These are phyloP conservation scores for Solanum virginianum DNA, from an alignment of 257 asterid genomes.

Conservation along the genomic window DNA sequence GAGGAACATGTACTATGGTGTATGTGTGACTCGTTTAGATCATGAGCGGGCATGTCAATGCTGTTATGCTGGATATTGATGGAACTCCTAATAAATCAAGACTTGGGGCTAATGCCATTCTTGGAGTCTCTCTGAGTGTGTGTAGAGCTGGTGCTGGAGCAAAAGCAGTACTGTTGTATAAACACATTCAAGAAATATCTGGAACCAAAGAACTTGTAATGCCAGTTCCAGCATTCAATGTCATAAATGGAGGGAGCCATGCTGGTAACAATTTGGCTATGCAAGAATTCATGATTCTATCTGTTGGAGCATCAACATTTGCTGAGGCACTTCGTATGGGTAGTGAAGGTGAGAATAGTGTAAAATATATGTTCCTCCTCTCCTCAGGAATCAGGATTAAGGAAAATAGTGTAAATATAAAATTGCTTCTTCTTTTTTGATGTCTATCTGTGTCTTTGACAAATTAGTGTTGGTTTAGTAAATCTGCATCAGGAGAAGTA, in stretches of 20 bases:
- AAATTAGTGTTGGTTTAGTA: background rate
- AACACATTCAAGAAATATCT: constrained; percentile 84
- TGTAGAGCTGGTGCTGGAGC: constrained; percentile 99
- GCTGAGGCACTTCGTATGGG: constrained; percentile 92
- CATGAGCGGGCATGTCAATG: too few species aligned
- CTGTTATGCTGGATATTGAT: constrained; percentile 82
- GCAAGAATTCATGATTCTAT: constrained; percentile 97
- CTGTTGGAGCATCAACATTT: constrained; percentile 86
- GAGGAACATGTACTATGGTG: too few species aligned
- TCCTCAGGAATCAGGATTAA: too few species aligned
- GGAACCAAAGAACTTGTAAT: constrained; percentile 82
- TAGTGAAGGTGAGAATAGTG: constrained; percentile 59
- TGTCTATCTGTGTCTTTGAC: background rate
- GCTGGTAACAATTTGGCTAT: constrained; percentile 97
- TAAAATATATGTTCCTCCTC: background rate
- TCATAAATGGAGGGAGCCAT: constrained; percentile 96
- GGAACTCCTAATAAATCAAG: constrained; percentile 91
- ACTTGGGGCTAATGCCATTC: constrained; percentile 92
- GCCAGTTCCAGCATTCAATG: constrained; percentile 99
- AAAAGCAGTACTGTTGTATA: constrained; percentile 69
- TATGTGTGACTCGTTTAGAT: too few species aligned
- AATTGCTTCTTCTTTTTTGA: background rate
- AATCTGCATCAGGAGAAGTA: background rate
- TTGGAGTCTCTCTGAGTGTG: constrained; percentile 91
- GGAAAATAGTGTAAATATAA: background rate